Evolutionary conservation across 75 land plant genomes (phyloP).

Genomic region (Larix kaempferi): DNA sequence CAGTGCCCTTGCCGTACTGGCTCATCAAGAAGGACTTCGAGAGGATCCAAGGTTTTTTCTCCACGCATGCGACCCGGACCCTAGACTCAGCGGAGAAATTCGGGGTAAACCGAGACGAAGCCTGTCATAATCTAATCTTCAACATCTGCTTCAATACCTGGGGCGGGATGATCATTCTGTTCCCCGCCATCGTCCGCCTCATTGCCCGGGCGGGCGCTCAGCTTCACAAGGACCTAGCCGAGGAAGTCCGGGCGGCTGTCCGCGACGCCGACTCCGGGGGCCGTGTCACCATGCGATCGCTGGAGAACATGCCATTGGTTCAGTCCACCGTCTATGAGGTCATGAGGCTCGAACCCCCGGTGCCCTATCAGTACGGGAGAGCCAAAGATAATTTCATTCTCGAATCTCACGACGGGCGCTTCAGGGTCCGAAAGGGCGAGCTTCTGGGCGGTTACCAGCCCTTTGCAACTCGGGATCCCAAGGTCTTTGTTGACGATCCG

Average conservation of each 20-base stretch:
- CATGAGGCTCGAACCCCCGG: conserved; percentile 78
- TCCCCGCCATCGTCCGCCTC: conserved; percentile 39
- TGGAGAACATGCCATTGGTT: conserved; percentile 51
- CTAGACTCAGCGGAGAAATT: conserved; percentile 31
- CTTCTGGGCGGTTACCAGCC: conserved; percentile 76
- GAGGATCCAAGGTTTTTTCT: conserved; percentile 26
- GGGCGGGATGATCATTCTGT: conserved; percentile 67
- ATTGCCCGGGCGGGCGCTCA: conserved; percentile 26
- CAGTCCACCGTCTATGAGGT: conserved; percentile 68
- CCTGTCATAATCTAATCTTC: conserved; percentile 66
- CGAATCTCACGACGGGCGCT: conserved; percentile 58
- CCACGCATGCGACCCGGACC: conserved; percentile 5
- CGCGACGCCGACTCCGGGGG: conserved; percentile 1
- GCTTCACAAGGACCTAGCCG: conserved; percentile 36
- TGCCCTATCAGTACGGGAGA: conserved; percentile 62
- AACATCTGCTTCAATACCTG: conserved; percentile 79
- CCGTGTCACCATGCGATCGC: conserved; percentile 37
- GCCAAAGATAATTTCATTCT: conserved; percentile 64
- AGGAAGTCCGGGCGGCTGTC: conserved; percentile 45
- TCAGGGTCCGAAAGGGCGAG: conserved; percentile 70
- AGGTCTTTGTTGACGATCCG: conserved; percentile 49
- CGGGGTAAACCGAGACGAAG: conserved; percentile 36
- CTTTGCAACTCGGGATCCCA: conserved; percentile 62
- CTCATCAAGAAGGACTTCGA: conserved; percentile 29
- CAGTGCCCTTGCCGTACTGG: conserved; percentile 29